Percentiles rank a stretch among this genome's conserved stretches.
Evolutionary conservation across 148 eudicot species (phyloP).

Genomic region (Nepenthes gracilis): DNA sequence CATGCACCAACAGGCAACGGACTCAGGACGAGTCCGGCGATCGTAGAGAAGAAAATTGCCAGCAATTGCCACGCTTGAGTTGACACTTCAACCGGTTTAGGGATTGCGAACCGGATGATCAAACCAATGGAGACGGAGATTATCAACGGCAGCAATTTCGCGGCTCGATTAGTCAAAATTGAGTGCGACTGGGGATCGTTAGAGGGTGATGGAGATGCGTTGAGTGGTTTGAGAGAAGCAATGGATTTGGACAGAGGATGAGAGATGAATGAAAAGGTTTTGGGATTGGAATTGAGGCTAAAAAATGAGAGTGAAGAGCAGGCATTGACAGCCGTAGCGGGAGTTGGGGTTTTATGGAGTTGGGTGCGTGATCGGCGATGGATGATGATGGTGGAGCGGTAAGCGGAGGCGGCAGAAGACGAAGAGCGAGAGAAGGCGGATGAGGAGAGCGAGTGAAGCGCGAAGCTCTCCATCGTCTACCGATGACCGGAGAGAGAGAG

Average conservation of each 20-base stretch:
- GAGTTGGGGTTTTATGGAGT: slow-evolving; percentile 7
- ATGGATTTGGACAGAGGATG: slow-evolving; percentile 8
- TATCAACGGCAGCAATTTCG: slow-evolving; percentile 43
- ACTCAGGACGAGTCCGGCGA: slow-evolving; percentile 70
- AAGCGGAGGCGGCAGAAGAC: slow-evolving; percentile 9
- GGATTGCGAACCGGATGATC: slow-evolving; percentile 43
- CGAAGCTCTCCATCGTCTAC: slow-evolving; percentile 28
- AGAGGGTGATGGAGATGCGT: slow-evolving; percentile 17
- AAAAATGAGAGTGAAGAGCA: slow-evolving; percentile 9
- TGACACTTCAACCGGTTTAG: slow-evolving; percentile 46
- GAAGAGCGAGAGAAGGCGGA: slow-evolving; percentile 6
- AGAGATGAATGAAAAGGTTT: slow-evolving; percentile 2
- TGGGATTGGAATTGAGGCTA: slow-evolving; percentile 8
- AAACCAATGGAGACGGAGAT: slow-evolving; percentile 57
- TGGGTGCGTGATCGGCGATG: slow-evolving; percentile 1
- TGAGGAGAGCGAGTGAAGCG: slow-evolving; percentile 25
- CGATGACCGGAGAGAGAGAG: slow-evolving; percentile 1
- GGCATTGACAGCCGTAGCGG: slow-evolving; percentile 8
- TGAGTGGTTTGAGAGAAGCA: slow-evolving; percentile 13
- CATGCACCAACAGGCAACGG: slow-evolving; percentile 89
- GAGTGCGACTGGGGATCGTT: slow-evolving; percentile 6
- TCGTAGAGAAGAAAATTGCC: slow-evolving; percentile 65
- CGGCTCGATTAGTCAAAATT: background rate
- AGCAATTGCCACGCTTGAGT: slow-evolving; percentile 81
- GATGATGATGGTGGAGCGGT: slow-evolving; percentile 6